Base-by-base conservation (phyloP, 352 stramenopile species). In the Globisporangium paddicum region DNA sequence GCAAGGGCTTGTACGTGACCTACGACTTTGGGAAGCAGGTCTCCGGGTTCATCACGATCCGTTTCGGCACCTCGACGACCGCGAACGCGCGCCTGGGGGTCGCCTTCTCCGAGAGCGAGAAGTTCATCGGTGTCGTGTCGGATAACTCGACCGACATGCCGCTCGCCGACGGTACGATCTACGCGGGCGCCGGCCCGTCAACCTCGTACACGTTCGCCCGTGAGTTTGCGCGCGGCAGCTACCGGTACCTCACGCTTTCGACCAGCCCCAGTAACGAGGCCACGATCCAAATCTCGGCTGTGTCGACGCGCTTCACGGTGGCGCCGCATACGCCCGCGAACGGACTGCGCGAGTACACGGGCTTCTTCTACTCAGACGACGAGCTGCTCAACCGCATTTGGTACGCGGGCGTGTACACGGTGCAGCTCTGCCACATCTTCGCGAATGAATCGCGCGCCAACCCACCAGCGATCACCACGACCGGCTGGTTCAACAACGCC, bases 21-120 rank as follows among this genome's bases (percentile, higher is more conserved):
- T 73, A 70, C 49, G 68, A 79, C 60, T 79, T 79, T 40, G 67
- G 68, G 14, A 60, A 68, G 21, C 64, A 73, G 48, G 68, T 75
- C 26, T 51, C 41, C 0, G 71, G 71, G 2, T 67, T 62, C 38
- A 38, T 73, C 47, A 77, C 69, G 3, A 34, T 77, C 44, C 32
- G 63, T 11, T 77, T 77, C 14, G 70, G 70, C 64, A 4, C 19
- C 13, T 32, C 42, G 14, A 48, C 42, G 21, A 48, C 42, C 7
- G 3, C 19, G 2, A 19, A 48, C 42, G 42, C 42, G 3, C 21
- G 21, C 21, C 42, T 48, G 5, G 21, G 21, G 11, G 42, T 48
- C 19, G 67, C 67, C 14, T 77, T 77, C 63, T 65, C 67, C 9
- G 64, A 77, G 51, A 74, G 32, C n/a, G 47, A 58, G 2, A 18